A percentile compares a stretch with the other conserved stretches of the same genome.
These are phyloP conservation scores for Beauveria varroae DNA, from an alignment of 2,329 filamentous ascomycete genomes.

Conservation along the genomic window DNA sequence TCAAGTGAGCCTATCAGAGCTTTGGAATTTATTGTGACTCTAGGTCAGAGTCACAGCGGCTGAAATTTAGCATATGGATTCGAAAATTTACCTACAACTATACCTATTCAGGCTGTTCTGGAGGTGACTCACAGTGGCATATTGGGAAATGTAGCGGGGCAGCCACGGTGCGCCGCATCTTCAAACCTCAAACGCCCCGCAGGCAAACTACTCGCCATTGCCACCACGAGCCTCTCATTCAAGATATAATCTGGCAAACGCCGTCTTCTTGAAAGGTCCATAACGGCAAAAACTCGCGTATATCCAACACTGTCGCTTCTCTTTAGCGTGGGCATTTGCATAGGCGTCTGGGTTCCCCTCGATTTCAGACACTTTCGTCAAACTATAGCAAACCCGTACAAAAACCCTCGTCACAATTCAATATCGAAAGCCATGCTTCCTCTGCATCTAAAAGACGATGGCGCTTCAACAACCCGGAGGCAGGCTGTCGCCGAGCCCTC, in stretches of 20 bases:
- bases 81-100: too few species aligned
- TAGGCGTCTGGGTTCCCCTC: constrained; percentile 2
- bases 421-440: constrained; percentile 29
- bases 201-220: not conserved
- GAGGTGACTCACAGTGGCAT: not conserved
- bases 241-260: not conserved
- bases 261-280: not conserved
- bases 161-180: not conserved
- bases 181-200: not conserved
- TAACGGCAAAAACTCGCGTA: not conserved
- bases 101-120: too few species aligned
- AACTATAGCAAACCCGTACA: constrained; percentile 6
- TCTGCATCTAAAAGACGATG: constrained; percentile 22
- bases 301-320: not conserved
- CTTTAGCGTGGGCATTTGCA: not conserved
- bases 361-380: not conserved
- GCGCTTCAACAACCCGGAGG: constrained; percentile 25
- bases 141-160: constrained; percentile 2
- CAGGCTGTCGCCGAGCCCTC: constrained; percentile 41
- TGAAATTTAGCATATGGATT: not conserved
- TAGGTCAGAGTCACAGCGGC: not conserved
- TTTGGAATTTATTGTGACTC: not conserved
- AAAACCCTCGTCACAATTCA: constrained; percentile 5
- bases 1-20: not conserved
- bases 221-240: not conserved